Base-by-base conservation (phyloP, 768 basidiomycete genomes). In the Leccinum arenicola region DNA sequence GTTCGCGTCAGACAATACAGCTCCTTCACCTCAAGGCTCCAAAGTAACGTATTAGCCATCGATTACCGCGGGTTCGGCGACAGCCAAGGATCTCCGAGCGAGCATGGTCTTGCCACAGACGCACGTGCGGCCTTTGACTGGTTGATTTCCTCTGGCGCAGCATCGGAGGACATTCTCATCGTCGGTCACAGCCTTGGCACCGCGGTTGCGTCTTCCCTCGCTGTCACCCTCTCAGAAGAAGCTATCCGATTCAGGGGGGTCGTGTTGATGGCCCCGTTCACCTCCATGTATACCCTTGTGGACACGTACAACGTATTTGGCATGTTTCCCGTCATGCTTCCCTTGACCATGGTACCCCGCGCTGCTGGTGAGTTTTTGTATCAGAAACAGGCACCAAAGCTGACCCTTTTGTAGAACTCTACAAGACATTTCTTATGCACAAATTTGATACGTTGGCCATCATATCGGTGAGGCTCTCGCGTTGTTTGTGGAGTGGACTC, bases 41-140 rank as follows among this genome's bases (percentile, higher is more conserved):
- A 77, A 17, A 82, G 82, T 19, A 95, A 95, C 70, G 87, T 97
- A 14, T 76, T 98, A 25, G 86, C 85, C 1, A 84, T 93, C 36
- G 96, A 98, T 74, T 98, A 98, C 70, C 84, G 95, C 52, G 95
- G 95, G 2, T 98, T 89, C 66, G 96, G 78, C 2, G 95, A 98
- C 68, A 95, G 93, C 56, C 81, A 83, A 1, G 93, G 93, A 1
- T 72, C 73, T 0, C 96, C 96, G 0, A 86, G 82, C 25, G 89
- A 95, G 71, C 72, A 70, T 11, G 96, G 95, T 0, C 76, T 98
- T 0, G 70, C 83, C 1, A 73, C 69, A 3, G 91, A 98, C 68
- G 93, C 91, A 1, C 78, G 83, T 40, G 82, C 91, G 0, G 91
- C 88, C 0, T 96, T 86, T 82, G 82, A 91, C 66, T 97, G 88